Conservation (phyloP, 768 basidiomycete genomes). For the Amanita pseudoporphyria region DNA sequence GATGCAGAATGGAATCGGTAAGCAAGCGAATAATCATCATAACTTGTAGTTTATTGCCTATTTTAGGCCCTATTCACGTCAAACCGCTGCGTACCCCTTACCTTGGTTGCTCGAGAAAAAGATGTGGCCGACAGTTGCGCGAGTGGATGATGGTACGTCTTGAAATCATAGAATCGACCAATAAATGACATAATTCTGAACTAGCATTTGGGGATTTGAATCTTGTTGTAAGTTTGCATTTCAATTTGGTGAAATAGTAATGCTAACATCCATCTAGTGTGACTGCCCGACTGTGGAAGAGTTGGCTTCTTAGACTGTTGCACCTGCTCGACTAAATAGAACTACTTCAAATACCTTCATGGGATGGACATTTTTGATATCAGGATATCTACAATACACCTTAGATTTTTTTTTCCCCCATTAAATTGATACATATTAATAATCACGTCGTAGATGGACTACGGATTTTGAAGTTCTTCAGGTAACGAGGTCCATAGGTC, state of each 20-base stretch:
- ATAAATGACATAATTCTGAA: conserved; percentile 7
- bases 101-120: conserved; percentile 80
- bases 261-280: conserved; percentile 37
- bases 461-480: conserved; percentile 15
- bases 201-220: conserved; percentile 90
- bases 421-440: conserved; percentile 11
- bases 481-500: conserved; percentile 26
- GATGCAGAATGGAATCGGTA: conserved; percentile 84
- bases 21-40: conserved; percentile 12
- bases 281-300: conserved; percentile 86
- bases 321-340: no score
- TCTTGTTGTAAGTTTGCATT: conserved; percentile 53
- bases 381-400: conserved; percentile 18
- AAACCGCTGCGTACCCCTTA: conserved; percentile 85
- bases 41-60: conserved; percentile 1
- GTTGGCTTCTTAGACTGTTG: conserved; percentile 28
- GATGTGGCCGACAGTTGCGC: conserved; percentile 92
- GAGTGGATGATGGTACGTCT: conserved; percentile 84
- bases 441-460: conserved; percentile 8
- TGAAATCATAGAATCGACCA: background rate
- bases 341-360: conserved; percentile 10
- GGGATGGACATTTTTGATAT: background rate
- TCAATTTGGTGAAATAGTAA: conserved; percentile 9
- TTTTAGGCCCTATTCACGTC: conserved; percentile 76
- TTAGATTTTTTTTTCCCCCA: conserved; percentile 32